Evolutionary conservation across 2,329 filamentous ascomycete species (phyloP).

Genomic region (Leptographium lundbergii): DNA sequence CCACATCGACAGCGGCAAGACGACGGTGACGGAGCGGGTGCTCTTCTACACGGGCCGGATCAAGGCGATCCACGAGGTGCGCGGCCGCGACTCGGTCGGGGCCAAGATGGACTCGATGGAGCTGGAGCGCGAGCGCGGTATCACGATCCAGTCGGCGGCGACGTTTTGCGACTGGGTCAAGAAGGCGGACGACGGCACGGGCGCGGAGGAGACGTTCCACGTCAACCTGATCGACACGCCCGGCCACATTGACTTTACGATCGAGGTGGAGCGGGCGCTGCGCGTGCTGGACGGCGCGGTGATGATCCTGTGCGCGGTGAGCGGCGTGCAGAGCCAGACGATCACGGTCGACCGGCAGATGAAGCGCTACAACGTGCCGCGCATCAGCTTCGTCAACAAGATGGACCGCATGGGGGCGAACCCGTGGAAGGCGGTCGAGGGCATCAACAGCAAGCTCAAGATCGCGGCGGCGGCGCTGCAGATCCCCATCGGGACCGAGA

Average conservation of each 20-base stretch:
- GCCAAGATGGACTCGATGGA: slow-evolving; percentile 99
- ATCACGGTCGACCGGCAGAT: slow-evolving; percentile 98
- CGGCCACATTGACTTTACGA: slow-evolving; percentile 97
- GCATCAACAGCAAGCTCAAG: slow-evolving; percentile 94
- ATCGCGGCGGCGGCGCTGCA: slow-evolving; percentile 88
- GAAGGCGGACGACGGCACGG: slow-evolving; percentile 46
- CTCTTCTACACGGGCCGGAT: slow-evolving; percentile 97
- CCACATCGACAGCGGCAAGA: slow-evolving; percentile 98
- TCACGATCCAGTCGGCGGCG: slow-evolving; percentile 96
- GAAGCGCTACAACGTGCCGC: slow-evolving; percentile 92
- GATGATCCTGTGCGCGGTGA: slow-evolving; percentile 97
- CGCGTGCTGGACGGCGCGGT: slow-evolving; percentile 92
- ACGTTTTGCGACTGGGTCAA: slow-evolving; percentile 98
- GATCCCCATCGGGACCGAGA: slow-evolving; percentile 85
- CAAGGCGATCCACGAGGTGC: slow-evolving; percentile 92
- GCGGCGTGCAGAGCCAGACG: slow-evolving; percentile 93
- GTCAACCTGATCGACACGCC: slow-evolving; percentile 98
- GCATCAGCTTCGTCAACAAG: slow-evolving; percentile 97
- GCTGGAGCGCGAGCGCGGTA: slow-evolving; percentile 93
- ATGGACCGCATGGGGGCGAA: slow-evolving; percentile 99
- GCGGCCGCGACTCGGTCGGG: slow-evolving; percentile 85
- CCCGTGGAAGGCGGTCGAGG: slow-evolving; percentile 92
- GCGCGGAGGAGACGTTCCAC: slow-evolving; percentile 83
- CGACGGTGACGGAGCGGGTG: slow-evolving; percentile 88
- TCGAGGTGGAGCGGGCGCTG: slow-evolving; percentile 91